These are phyloP conservation scores for Monsonia emarginata DNA, from an alignment of 441 rosid genomes.

Conservation along the genomic window DNA sequence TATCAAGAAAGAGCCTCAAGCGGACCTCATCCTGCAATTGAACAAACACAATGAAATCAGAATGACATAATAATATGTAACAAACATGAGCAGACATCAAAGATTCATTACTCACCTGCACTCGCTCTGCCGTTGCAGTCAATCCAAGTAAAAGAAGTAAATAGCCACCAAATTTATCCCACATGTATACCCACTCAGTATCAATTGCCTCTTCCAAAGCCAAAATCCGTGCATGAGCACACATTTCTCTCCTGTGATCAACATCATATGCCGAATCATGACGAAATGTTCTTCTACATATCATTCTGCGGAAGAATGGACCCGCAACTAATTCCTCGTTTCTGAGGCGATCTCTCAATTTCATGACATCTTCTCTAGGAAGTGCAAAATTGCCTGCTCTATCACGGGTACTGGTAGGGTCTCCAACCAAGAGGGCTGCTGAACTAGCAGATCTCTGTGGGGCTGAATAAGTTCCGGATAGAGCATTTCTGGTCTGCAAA, in stretches of 20 bases:
- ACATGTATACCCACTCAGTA: constrained; percentile 99
- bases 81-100: constrained; percentile 12
- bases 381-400: constrained; percentile 96
- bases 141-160: constrained; percentile 90
- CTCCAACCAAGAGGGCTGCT: constrained; percentile 96
- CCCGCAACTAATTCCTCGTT: constrained; percentile 88
- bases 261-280: constrained; percentile 52
- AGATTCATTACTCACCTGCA: constrained; percentile 55
- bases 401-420: constrained; percentile 89
- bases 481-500: constrained; percentile 95
- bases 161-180: constrained; percentile 99
- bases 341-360: constrained; percentile 89
- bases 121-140: constrained; percentile 95
- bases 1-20: constrained; percentile 92
- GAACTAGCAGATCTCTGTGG: constrained; percentile 99
- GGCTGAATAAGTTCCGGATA: constrained; percentile 98
- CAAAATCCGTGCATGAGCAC: constrained; percentile 96
- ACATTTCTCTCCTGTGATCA: constrained; percentile 93
- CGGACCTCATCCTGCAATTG: constrained; percentile 89
- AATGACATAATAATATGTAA: constrained; percentile 14
- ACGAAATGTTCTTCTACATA: constrained; percentile 45
- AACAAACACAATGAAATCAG: constrained; percentile 9
- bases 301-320: constrained; percentile 61
- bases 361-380: constrained; percentile 99
- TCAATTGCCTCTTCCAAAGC: constrained; percentile 99